Evolutionary conservation across 805 yeast genomes (phyloP), one percentile per base, ranked within the genome.

Genomic region (Ascoidea tarda): DNA sequence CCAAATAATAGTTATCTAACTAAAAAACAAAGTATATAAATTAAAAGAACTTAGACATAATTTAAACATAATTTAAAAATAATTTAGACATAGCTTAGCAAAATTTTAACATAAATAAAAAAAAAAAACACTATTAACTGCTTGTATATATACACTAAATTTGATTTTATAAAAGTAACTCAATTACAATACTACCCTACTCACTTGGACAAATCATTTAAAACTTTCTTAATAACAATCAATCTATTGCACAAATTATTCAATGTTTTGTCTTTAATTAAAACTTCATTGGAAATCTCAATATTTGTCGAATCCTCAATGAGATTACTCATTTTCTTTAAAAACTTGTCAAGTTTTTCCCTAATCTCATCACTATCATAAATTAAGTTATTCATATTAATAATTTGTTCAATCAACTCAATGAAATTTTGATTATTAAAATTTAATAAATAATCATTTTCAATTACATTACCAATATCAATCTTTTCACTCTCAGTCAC

Each of bases 251-350:
- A 61, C 54, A 71, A 64, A 16, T 59, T 56, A 16, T 54, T 59
- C 32, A 71, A 60, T 5, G 67, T 63, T 52, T 67, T 62, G 28
- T 62, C 65, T 46, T 60, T 56, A 47, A 71, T 63, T 56, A 73
- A 69, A 6, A 71, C 60, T 52, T 72, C 69, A 32, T 68, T 62
- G 55, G 63, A 69, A 50, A 73, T 68, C 46, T 64, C 66, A 44
- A 71, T 59, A 21, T 65, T 67, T n/a, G 73, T 69, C 2, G 72
- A 61, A 33, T 55, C 55, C 32, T 71, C 64, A 33, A 70, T 65
- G 46, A 69, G 50, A 16, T 58, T 49, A 33, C 56, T 52, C 45
- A 56, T 49, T 49, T 51, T 47, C 33, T 46, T 14, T 32, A 56
- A 49, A 12, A 54, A 16, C 32, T 33, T 33, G n/a, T 33, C 48